phyloP scores from a whole-genome alignment of 108 stramenopile genomes.

The Stephanodiscus triporus region DNA sequence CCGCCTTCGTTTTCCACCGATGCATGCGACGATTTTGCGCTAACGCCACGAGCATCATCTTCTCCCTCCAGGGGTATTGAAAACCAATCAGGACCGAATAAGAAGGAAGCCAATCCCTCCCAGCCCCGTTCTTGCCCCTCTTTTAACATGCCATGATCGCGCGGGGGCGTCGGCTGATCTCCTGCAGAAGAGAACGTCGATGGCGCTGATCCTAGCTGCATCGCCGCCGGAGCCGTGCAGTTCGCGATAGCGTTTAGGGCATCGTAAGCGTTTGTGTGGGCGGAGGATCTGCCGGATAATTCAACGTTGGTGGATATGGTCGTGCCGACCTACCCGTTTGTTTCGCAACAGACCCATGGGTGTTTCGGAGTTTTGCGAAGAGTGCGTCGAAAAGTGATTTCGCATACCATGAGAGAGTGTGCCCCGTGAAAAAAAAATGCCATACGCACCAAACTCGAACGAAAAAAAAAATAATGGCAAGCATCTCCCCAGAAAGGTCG shows the following conservation, averaged over 20 bases:
- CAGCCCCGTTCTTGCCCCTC: conserved; percentile 43
- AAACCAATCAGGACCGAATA: conserved; percentile 81
- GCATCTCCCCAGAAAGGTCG: too few relatives aligned
- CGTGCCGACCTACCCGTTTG: conserved; percentile 37
- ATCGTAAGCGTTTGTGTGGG: conserved; percentile 83
- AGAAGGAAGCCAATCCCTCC: conserved; percentile 80
- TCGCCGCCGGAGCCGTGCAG: conserved; percentile 65
- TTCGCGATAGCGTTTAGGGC: conserved; percentile 69
- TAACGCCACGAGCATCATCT: not conserved
- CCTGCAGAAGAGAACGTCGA: not conserved
- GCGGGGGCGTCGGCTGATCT: not conserved
- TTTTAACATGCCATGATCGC: not conserved
- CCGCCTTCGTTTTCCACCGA: not conserved
- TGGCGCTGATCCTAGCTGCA: conserved; percentile 7
- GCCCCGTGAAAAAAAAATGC: not conserved
- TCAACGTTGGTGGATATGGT: conserved; percentile 68
- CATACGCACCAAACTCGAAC: not conserved
- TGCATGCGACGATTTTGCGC: conserved; percentile 19
- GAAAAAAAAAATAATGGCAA: not conserved
- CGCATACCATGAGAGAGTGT: not conserved
- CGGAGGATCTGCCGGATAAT: conserved; percentile 69
- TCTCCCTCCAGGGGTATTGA: conserved; percentile 40
- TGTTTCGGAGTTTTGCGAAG: not conserved
- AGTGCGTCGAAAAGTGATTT: not conserved
- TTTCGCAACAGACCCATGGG: not conserved